Evolutionary conservation across 805 yeast genomes (phyloP), one percentile per base, ranked within the genome.

Genomic region (Lipomyces sp.): DNA sequence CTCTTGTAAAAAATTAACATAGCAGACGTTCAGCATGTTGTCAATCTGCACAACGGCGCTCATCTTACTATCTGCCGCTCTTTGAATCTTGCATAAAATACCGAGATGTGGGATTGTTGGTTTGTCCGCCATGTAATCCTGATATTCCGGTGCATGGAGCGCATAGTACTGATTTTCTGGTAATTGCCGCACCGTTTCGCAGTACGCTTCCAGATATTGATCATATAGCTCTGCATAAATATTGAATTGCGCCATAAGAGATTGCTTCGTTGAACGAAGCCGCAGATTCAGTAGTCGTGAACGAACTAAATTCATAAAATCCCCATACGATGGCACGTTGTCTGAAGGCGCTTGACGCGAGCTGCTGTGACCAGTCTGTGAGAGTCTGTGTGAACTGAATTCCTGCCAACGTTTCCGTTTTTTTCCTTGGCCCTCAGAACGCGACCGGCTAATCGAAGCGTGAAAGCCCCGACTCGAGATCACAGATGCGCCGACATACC

Each of bases 91-190:
- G 51, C 37, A 24, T 18, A 64, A 18, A n/a, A 59, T 55, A 4
- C 59, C 70, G 2, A 64, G 54, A 51, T 67, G 68, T 2, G 70
- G 70, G 10, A 62, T 35, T 13, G 60, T 45, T 11, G 70, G 70
- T 7, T 35, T 30, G 39, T 59, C 64, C 7, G 24, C 37, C 65
- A 66, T 53, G 50, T 55, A 66, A 32, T 61, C 67, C 8, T 50
- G 54, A 24, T 54, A 48, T 11, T 39, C 45, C 7, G 68, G 70
- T 34, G 70, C 63, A 11, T 42, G n/a, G 11, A 24, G 39, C 18
- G 51, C 50, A 53, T 29, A 39, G 18, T 32, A 61, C 50, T 61
- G 62, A n/a, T 50, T 53, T n/a, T 65, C 69, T 8, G 66, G 64
- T n/a, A 65, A 24, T 35, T 53, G 29, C 13, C 57, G 30, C 11